Base-by-base conservation (phyloP, 1,139 yeast species). In the Nakaseomyces uthaithaninus region DNA sequence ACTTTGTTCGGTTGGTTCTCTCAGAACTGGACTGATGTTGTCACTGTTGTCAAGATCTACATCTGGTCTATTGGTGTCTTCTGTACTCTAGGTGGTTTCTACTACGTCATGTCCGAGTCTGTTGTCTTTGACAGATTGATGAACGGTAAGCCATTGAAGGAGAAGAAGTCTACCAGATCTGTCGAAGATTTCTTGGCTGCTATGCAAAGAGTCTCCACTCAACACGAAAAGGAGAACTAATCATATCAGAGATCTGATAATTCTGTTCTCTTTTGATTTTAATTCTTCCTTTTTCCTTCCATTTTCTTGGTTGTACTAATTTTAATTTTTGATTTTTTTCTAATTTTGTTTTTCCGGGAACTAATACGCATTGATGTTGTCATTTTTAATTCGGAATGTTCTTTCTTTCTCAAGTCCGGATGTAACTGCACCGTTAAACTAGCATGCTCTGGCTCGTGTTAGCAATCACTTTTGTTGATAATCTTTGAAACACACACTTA, bases 141-240 rank as follows among this genome's bases (percentile, higher is more conserved):
- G 86, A 86, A 89, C 76, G 95, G 97, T 69, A 77, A 80, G 69
- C 72, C 80, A 64, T 59, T 71, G 49, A 78, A 79, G 73, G 78
- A 76, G 58, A 66, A 70, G 62, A 69, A 64, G 44, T 73, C 75
- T 48, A 77, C 81, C 68, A 83, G 95, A 76, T 76, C 93, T 48
- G 69, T 87, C 53, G 97, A 87, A 75, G 96, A 87, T 71, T 87
- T 87, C 77, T 76, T 87, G 68, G 86, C 85, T 61, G 86, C 95
- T 61, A 86, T 87, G 95, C 91, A 84, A 77, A 83, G 96, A 77
- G 95, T 87, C 55, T 87, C 95, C 57, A 87, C 95, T 69, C 95
- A 86, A 74, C 96, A 87, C 74, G 96, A 87, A 76, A 72, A 74
- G 65, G 67, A 64, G 48, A 47, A 60, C 49, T 65, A 64, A 58